These are phyloP conservation scores for Cladosporium phlei DNA, from an alignment of 2,329 filamentous ascomycete species.

Conservation along the genomic window DNA sequence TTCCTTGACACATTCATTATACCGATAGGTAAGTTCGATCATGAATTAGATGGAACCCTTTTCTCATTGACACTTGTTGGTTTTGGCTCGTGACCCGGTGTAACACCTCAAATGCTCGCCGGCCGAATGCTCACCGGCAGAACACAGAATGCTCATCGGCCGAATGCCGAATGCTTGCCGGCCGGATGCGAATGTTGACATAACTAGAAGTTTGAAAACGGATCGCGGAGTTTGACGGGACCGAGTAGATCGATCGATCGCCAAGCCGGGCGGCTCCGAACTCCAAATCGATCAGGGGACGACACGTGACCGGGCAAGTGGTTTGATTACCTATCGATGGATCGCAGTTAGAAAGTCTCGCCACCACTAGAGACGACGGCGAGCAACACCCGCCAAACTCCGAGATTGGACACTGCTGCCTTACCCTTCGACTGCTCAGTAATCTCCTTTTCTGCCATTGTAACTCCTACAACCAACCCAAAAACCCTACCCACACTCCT, in stretches of 20 bases:
- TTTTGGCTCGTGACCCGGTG: too few relatives aligned
- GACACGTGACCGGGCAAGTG: neutral
- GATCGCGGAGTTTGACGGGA: slow-evolving; percentile 4
- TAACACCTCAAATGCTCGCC: neutral
- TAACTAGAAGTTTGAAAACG: too few relatives aligned
- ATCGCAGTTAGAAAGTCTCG: slow-evolving; percentile 12
- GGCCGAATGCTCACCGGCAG: too few relatives aligned
- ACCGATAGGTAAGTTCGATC: too few relatives aligned
- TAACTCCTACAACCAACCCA: neutral
- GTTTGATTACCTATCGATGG: slow-evolving; percentile 6
- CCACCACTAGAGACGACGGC: slow-evolving; percentile 7
- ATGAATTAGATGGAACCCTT: too few relatives aligned
- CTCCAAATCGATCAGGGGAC: neutral
- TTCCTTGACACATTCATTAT: too few relatives aligned
- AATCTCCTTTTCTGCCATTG: neutral
- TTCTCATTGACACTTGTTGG: too few relatives aligned
- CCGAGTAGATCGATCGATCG: slow-evolving; percentile 14
- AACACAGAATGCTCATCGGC: neutral
- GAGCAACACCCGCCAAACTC: slow-evolving; percentile 1
- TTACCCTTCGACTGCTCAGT: neutral
- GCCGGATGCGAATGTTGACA: slow-evolving; percentile 10
- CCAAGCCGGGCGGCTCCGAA: slow-evolving; percentile 13
- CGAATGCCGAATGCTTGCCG: neutral
- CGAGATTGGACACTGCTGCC: slow-evolving; percentile 9
- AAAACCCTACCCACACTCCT: neutral